These are phyloP conservation scores for Orbilia quercus DNA, from an alignment of 2,329 filamentous ascomycete genomes.

Conservation along the genomic window DNA sequence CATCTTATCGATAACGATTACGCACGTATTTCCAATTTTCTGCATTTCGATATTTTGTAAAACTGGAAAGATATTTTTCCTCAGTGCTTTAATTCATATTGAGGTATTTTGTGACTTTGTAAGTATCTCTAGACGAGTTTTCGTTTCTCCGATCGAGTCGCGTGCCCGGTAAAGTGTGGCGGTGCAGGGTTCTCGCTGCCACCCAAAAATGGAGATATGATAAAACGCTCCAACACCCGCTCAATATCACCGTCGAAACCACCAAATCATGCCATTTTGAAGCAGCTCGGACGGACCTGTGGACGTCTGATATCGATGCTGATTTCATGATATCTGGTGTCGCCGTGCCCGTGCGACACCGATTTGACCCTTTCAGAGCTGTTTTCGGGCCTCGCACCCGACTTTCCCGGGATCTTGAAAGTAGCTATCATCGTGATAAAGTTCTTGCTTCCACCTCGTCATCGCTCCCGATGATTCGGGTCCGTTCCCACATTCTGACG, in stretches of 20 bases:
- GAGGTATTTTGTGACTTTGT: too few species aligned
- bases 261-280: slow-evolving; percentile 21
- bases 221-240: slow-evolving; percentile 48
- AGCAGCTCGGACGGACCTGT: not conserved
- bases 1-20: not conserved
- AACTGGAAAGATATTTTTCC: too few species aligned
- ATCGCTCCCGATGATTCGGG: slow-evolving; percentile 42
- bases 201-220: slow-evolving; percentile 39
- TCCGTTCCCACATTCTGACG: slow-evolving; percentile 54
- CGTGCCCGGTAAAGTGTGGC: slow-evolving; percentile 37
- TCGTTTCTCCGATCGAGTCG: not conserved
- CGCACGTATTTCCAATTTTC: too few species aligned
- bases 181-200: slow-evolving; percentile 31
- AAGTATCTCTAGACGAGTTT: not conserved
- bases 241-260: slow-evolving; percentile 42
- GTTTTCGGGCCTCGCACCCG: not conserved
- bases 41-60: too few species aligned
- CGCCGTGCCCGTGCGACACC: slow-evolving; percentile 44
- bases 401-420: slow-evolving; percentile 36
- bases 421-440: slow-evolving; percentile 19
- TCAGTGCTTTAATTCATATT: too few species aligned
- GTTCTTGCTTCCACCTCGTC: slow-evolving; percentile 20
- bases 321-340: slow-evolving; percentile 31
- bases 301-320: not conserved
- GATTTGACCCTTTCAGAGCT: slow-evolving; percentile 16